A percentile compares a stretch with the other conserved stretches of the same genome.
Conservation (phyloP, 1,284 basidiomycete species). For the Apiotrichum domesticum region DNA sequence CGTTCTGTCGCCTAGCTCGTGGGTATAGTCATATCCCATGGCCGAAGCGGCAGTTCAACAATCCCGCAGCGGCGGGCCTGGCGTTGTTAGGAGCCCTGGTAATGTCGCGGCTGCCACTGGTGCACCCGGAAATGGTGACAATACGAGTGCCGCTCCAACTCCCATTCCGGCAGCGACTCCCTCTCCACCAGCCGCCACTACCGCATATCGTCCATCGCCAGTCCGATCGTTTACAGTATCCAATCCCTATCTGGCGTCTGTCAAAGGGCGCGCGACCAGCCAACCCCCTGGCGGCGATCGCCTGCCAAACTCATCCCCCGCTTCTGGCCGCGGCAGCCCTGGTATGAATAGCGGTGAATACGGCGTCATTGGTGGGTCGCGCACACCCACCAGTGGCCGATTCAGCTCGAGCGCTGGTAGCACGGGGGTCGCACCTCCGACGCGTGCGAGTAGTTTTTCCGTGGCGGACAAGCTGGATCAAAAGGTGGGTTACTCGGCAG, state of each 20-base stretch:
- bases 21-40: constrained; percentile 3
- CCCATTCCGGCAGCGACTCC: constrained; percentile 2
- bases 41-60: constrained; percentile 8
- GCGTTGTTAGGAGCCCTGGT: no score
- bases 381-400: constrained; percentile 23
- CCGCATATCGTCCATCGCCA: constrained; percentile 14
- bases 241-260: constrained; percentile 17
- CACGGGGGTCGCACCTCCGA: constrained; percentile 11
- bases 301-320: constrained; percentile 28
- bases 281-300: constrained; percentile 37
- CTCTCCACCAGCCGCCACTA: neutral
- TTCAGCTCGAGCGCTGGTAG: neutral
- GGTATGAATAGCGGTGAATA: constrained; percentile 23
- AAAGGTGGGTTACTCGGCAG: constrained; percentile 5
- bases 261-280: constrained; percentile 34
- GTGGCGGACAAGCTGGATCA: constrained; percentile 16
- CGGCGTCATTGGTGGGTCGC: constrained; percentile 42
- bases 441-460: constrained; percentile 42
- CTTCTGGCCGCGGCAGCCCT: constrained; percentile 32
- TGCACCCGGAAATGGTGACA: neutral
- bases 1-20: constrained; percentile 3
- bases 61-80: neutral
- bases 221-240: constrained; percentile 17
- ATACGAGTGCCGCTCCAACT: neutral
- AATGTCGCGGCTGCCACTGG: neutral